Conservation (phyloP, 78 protist genomes). For the Cavenderia fasciculata region DNA sequence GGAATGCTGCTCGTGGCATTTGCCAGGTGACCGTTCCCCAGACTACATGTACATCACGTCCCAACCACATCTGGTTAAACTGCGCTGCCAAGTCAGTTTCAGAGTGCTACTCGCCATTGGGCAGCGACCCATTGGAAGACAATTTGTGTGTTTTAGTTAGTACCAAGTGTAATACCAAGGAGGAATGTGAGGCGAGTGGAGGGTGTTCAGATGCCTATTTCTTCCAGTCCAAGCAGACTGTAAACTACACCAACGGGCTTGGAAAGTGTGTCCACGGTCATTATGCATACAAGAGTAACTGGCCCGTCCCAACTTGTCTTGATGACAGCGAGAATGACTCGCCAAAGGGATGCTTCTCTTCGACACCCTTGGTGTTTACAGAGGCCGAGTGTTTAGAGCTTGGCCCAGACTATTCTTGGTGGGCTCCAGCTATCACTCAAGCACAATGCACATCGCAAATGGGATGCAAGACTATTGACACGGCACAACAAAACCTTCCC, state of each 20-base stretch:
- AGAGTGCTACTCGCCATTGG: background rate
- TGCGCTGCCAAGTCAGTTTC: background rate
- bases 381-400: background rate
- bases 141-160: background rate
- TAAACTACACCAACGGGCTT: background rate
- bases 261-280: slow-evolving; percentile 61
- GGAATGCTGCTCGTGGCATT: background rate
- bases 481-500: background rate
- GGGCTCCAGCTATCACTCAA: slow-evolving; percentile 19
- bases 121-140: background rate
- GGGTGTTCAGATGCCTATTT: slow-evolving; percentile 36
- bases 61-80: background rate
- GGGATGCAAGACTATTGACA: slow-evolving; percentile 31
- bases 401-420: slow-evolving; percentile 13
- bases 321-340: slow-evolving; percentile 6
- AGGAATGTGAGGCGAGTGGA: slow-evolving; percentile 26
- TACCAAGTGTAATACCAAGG: background rate
- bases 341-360: slow-evolving; percentile 33
- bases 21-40: background rate
- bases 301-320: slow-evolving; percentile 6
- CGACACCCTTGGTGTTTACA: background rate
- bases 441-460: background rate
- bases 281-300: background rate
- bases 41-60: background rate
- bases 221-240: background rate